Evolutionary conservation across 208 protist genomes (phyloP), one percentile per base, ranked within the genome.

Genomic region (Wallacemonas collosoma): DNA sequence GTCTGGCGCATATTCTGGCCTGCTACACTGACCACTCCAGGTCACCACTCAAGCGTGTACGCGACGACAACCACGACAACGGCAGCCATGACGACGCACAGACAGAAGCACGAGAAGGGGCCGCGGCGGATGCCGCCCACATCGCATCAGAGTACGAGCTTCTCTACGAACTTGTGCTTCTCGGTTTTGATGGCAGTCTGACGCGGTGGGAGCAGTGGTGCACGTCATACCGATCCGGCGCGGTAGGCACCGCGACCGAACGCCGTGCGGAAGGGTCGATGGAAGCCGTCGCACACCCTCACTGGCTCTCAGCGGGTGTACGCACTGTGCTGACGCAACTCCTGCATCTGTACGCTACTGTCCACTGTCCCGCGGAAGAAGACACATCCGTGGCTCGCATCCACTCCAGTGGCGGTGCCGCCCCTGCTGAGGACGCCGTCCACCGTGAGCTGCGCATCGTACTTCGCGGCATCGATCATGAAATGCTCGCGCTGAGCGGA

Each of bases 281-380:
- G 26, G 26, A 26, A 26, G 26, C 0, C 26, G 26, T 26, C 26
- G 26, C 26, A 26, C 72, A 64, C 15, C 66, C 58, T 62, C 66
- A 69, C 35, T 83, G 78, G 78, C 50, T 83, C 11, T 36, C 71
- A 26, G 53, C 64, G 9, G 78, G 78, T 36, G 70, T 83, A 11
- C 78, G 73, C 15, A 38, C 35, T 8, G 67, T 48, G 9, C 48
- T 69, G 47, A 0, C 17, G 47, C 7, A 6, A n/a, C 51, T 55
- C 51, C 68, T 81, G n/a, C 72, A 76, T 38, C 72, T 82, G 6
- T 75, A 78, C 68, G 7, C 63, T 55, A 75, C 72, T 1, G 58
- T 64, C 55, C 69, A 58, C 11, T 41, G 35, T 53, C 68, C 47
- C 44, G 61, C 51, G 36, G 38, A 65, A 4, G 53, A 65, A 4